Evolutionary conservation across 2,329 filamentous ascomycete genomes (phyloP), one percentile per base, ranked within the genome.

Genomic region (Talaromyces marneffei): DNA sequence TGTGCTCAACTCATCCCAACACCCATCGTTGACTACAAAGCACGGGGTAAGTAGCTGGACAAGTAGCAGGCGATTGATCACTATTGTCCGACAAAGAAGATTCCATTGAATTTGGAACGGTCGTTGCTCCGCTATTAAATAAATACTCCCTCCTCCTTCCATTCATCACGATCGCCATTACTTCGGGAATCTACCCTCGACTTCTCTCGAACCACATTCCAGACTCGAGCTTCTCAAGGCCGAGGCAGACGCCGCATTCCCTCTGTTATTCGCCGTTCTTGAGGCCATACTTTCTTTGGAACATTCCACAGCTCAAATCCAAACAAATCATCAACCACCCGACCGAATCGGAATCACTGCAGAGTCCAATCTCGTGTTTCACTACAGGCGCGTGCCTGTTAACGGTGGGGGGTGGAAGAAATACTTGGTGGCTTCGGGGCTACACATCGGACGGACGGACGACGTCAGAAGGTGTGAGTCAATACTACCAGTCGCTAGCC

Each of bases 341-440:
- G 25, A 23, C 33, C 27, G 35, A 18, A 46, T 37, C 35, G 44
- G 23, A 42, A 31, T 18, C 27, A 25, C 18, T 53, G 42, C 53
- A 50, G 27, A 23, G 42, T 57, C 44, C n/a, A 59, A 39, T 42
- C 46, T 52, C 5, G 55, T 59, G 63, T 60, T 56, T 62, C 59
- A 61, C 59, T n/a, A 39, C 60, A 57, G 56, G 57, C 58, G 62
- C 57, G 64, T 61, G 60, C 57, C 62, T 50, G 64, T 60, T n/a
- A 31, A 58, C 52, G 63, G 59, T 31, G 59, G 55, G 55, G 48
- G 46, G 53, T 57, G 56, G 55, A 46, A 57, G 18, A 33, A 46
- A 35, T 52, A 52, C 27, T n/a, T 33, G 37, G 44, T 61, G 59
- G 35, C 35, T 48, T 31, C 18, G 33, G 35, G 12, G 39, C 40